phyloP scores from a whole-genome alignment of 2,329 filamentous ascomycete genomes.

The Ceratocystis huliohia region DNA sequence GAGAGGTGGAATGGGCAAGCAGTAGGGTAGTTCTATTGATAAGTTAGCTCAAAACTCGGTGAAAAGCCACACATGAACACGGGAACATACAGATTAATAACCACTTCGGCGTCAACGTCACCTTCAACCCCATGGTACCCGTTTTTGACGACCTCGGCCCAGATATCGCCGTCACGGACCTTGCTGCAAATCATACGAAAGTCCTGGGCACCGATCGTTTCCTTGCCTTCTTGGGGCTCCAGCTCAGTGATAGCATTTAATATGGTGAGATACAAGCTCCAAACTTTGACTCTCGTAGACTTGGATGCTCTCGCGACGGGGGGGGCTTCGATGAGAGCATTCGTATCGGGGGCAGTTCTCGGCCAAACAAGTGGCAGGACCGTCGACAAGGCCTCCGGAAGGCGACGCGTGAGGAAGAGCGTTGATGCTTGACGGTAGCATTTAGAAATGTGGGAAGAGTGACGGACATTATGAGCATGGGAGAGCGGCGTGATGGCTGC shows the following conservation, averaged over 20 bases:
- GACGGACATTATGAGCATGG: constrained; percentile 42
- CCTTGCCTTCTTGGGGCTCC: constrained; percentile 79
- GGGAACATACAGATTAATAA: constrained; percentile 62
- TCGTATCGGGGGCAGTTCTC: constrained; percentile 35
- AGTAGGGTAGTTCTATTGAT: constrained; percentile 64
- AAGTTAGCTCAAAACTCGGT: neutral
- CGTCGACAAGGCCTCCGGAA: constrained; percentile 78
- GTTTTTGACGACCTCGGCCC: constrained; percentile 79
- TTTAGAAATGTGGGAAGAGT: constrained; percentile 68
- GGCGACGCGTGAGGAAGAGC: constrained; percentile 82
- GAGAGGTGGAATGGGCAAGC: constrained; percentile 75
- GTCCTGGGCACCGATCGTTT: constrained; percentile 69
- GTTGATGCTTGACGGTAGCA: constrained; percentile 89
- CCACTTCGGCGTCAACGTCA: constrained; percentile 86
- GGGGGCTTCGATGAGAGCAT: constrained; percentile 42
- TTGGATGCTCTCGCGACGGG: constrained; percentile 70
- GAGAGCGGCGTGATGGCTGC: constrained; percentile 59
- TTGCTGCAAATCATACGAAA: constrained; percentile 74
- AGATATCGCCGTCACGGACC: constrained; percentile 80
- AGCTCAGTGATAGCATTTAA: constrained; percentile 84
- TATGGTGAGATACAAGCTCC: constrained; percentile 91
- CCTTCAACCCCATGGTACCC: constrained; percentile 83
- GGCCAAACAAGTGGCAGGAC: constrained; percentile 70
- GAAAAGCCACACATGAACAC: neutral
- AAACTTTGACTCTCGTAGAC: constrained; percentile 82